These are phyloP conservation scores for Blattamonas nauphoetae DNA, from an alignment of 78 protist species.

Conservation along the genomic window DNA sequence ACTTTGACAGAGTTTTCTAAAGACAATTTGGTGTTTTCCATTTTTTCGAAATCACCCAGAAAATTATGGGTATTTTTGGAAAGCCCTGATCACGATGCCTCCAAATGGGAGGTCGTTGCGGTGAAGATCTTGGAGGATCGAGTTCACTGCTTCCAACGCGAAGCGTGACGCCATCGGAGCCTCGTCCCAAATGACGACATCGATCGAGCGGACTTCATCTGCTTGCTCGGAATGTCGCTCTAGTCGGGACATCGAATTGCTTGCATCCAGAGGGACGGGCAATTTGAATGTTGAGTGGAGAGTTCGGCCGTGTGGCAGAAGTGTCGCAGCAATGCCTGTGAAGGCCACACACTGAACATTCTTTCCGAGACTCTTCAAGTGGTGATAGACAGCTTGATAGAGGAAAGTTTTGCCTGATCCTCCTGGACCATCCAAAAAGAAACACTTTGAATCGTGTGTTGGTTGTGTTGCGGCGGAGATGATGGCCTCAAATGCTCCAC, in stretches of 20 bases:
- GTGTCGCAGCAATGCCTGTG: not conserved
- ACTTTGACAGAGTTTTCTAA: no score
- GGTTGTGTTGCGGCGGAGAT: not conserved
- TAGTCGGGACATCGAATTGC: not conserved
- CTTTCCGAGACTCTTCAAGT: not conserved
- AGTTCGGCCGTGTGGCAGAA: not conserved
- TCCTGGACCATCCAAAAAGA: slow-evolving; percentile 10
- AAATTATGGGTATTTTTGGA: no score
- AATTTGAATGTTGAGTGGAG: not conserved
- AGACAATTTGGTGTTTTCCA: no score
- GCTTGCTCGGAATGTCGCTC: not conserved
- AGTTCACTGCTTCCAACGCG: not conserved
- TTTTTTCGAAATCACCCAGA: no score
- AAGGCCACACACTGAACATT: not conserved
- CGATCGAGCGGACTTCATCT: not conserved
- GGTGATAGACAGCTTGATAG: not conserved
- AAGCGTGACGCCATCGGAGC: not conserved
- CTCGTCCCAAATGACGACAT: not conserved
- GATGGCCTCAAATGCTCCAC: not conserved
- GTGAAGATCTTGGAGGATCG: not conserved
- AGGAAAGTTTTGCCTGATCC: not conserved
- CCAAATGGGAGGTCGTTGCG: not conserved
- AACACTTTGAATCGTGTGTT: not conserved
- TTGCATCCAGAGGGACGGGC: not conserved
- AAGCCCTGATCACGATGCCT: no score